These are phyloP conservation scores for Flaveria linearis DNA, from an alignment of 129 eudicot species.

Conservation along the genomic window DNA sequence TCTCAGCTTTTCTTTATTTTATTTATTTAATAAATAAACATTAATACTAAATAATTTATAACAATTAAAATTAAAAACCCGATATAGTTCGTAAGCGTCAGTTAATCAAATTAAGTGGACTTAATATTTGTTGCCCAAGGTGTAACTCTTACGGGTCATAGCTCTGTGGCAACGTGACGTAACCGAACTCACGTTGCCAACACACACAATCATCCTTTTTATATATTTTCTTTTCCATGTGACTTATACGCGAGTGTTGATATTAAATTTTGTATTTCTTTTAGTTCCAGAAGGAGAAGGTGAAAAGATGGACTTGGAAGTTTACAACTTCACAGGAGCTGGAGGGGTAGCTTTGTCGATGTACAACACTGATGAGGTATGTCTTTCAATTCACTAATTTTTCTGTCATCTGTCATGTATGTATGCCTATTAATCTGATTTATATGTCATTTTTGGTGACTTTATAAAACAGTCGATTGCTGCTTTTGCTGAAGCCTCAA, in stretches of 20 bases:
- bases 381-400: not conserved
- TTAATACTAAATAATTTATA: too few relatives aligned
- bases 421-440: slow-evolving; percentile 10
- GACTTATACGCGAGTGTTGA: too few relatives aligned
- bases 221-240: too few relatives aligned
- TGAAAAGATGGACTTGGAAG: slow-evolving; percentile 73
- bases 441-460: not conserved
- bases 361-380: slow-evolving; percentile 98
- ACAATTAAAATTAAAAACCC: too few relatives aligned
- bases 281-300: slow-evolving; percentile 89
- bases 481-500: not conserved
- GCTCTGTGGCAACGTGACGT: too few relatives aligned
- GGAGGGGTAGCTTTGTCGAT: slow-evolving; percentile 95
- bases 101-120: too few relatives aligned
- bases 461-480: not conserved
- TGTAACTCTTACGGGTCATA: too few relatives aligned
- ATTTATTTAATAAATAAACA: too few relatives aligned
- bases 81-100: too few relatives aligned
- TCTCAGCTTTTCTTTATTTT: too few relatives aligned
- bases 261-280: slow-evolving; percentile 5
- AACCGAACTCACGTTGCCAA: too few relatives aligned
- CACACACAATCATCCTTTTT: not conserved
- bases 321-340: slow-evolving; percentile 74
- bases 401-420: not conserved
- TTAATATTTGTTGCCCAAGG: too few relatives aligned